Evolutionary conservation across 2,329 filamentous ascomycete genomes (phyloP).

Genomic region (Fusarium penzigii): DNA sequence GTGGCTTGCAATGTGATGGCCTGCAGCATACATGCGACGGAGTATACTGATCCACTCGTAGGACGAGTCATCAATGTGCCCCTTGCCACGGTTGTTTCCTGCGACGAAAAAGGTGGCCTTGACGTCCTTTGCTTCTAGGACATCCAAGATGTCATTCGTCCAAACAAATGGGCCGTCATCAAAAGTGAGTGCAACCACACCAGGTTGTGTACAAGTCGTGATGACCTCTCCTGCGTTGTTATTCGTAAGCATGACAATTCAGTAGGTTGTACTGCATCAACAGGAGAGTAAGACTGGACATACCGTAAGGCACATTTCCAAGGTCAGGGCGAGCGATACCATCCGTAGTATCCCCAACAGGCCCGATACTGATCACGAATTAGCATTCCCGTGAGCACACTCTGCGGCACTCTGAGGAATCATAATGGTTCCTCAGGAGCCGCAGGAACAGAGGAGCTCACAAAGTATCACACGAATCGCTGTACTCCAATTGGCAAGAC

Average conservation of each 20-base stretch:
- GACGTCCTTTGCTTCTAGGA: constrained; percentile 32
- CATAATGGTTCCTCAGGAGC: neutral
- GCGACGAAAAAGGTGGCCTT: constrained; percentile 46
- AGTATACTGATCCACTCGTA: constrained; percentile 40
- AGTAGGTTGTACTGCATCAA: constrained; percentile 8
- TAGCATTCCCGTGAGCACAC: constrained; percentile 8
- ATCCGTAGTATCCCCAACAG: constrained; percentile 34
- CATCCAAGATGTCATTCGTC: constrained; percentile 43
- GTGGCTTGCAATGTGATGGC: constrained; percentile 49
- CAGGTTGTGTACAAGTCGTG: constrained; percentile 37
- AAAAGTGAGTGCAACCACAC: constrained; percentile 46
- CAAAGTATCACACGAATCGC: constrained; percentile 44
- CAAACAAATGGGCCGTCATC: constrained; percentile 49
- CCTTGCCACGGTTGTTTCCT: constrained; percentile 43
- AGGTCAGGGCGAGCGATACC: constrained; percentile 31
- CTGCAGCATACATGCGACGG: constrained; percentile 41
- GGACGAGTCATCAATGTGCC: constrained; percentile 40
- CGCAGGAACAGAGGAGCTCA: constrained; percentile 22
- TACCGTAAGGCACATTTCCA: constrained; percentile 42
- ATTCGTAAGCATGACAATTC: constrained; percentile 19
- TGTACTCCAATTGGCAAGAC: constrained; percentile 41
- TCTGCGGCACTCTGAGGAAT: neutral
- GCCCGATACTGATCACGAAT: constrained; percentile 31
- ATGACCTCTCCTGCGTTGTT: constrained; percentile 32
- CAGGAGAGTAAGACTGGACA: constrained; percentile 4